Evolutionary conservation across 2,329 filamentous ascomycete genomes (phyloP).

Genomic region (Phialophora chinensis): DNA sequence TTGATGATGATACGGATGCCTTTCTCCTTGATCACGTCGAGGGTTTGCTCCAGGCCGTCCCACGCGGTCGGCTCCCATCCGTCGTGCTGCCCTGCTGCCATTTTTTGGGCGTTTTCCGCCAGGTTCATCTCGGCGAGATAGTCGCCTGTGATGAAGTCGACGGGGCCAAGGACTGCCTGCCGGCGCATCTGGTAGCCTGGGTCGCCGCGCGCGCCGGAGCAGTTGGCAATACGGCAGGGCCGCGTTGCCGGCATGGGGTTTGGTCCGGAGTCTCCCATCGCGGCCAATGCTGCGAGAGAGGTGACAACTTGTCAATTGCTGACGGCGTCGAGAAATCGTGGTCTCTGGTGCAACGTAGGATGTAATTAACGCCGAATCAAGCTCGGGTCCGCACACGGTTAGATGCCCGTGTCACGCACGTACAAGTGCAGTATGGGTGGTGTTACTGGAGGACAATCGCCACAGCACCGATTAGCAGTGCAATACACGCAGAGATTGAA

Average conservation of each 20-base stretch:
- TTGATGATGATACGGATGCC: slow-evolving; percentile 63
- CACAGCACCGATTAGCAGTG: neutral
- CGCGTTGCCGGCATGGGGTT: slow-evolving; percentile 29
- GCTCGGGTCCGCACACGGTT: too few species aligned
- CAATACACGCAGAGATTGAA: neutral
- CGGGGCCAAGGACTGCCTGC: slow-evolving; percentile 46
- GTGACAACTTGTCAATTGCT: neutral
- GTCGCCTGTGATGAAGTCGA: slow-evolving; percentile 62
- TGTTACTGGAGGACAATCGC: neutral
- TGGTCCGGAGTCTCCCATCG: slow-evolving; percentile 33
- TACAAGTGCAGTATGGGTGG: neutral
- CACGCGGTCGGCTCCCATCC: slow-evolving; percentile 57
- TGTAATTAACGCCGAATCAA: neutral
- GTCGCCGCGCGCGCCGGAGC: slow-evolving; percentile 45
- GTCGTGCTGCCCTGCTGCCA: slow-evolving; percentile 49
- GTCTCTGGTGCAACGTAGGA: neutral
- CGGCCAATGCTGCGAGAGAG: neutral
- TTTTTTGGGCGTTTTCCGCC: slow-evolving; percentile 53
- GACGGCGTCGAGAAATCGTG: neutral
- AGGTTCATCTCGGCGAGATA: slow-evolving; percentile 57
- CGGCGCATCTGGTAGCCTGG: slow-evolving; percentile 47
- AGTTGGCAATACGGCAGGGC: slow-evolving; percentile 45
- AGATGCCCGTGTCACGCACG: neutral
- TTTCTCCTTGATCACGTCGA: slow-evolving; percentile 55
- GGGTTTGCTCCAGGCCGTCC: slow-evolving; percentile 55